Conservation (phyloP, 345 rosid genomes). For the Carallia brachiata region DNA sequence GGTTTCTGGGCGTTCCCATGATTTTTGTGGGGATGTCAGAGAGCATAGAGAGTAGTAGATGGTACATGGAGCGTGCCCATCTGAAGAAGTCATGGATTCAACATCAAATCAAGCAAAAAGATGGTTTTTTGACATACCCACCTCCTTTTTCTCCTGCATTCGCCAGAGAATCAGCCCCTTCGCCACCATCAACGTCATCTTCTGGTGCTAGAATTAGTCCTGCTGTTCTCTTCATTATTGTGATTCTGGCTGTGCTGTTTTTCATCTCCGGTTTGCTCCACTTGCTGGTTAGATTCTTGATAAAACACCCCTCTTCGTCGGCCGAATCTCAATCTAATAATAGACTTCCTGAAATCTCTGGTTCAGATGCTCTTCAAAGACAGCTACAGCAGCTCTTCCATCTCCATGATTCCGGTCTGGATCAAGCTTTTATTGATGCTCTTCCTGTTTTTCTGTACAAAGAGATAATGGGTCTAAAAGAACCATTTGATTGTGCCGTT, state of each 20-base stretch:
- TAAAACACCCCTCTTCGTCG: slow-evolving; percentile 1
- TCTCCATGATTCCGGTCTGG: slow-evolving; percentile 85
- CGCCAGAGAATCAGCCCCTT: slow-evolving; percentile 35
- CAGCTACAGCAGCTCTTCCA: slow-evolving; percentile 69
- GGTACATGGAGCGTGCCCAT: slow-evolving; percentile 32
- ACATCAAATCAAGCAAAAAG: slow-evolving; percentile 49
- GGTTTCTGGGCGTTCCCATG: slow-evolving; percentile 28
- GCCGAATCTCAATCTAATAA: slow-evolving; percentile 28
- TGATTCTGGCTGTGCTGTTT: slow-evolving; percentile 8
- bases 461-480: slow-evolving; percentile 66
- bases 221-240: slow-evolving; percentile 5
- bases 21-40: slow-evolving; percentile 38
- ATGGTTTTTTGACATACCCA: slow-evolving; percentile 50
- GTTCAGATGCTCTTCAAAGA: slow-evolving; percentile 2
- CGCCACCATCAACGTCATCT: slow-evolving; percentile 39
- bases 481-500: slow-evolving; percentile 89
- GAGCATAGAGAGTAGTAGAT: slow-evolving; percentile 22
- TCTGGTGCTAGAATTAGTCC: slow-evolving; percentile 9
- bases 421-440: slow-evolving; percentile 86
- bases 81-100: slow-evolving; percentile 53
- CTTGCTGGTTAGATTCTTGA: slow-evolving; percentile 4
- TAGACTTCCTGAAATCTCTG: neutral
- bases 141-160: slow-evolving; percentile 36
- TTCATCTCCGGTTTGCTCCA: slow-evolving; percentile 11
- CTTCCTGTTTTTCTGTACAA: slow-evolving; percentile 79